These are phyloP conservation scores for Clitoria ternatea DNA, from an alignment of 306 rosid genomes.

Conservation along the genomic window DNA sequence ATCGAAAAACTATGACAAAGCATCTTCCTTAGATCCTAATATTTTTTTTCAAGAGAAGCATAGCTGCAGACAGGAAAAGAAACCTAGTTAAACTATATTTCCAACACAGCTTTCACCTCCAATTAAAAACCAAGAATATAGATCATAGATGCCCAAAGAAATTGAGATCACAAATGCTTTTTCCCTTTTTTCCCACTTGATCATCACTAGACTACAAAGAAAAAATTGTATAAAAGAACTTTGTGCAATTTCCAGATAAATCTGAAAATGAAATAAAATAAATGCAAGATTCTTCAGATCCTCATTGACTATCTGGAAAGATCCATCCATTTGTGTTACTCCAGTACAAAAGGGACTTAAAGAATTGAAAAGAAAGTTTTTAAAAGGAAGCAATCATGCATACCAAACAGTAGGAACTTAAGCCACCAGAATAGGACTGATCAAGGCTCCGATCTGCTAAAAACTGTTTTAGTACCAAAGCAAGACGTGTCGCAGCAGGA, in stretches of 20 bases:
- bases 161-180: background rate
- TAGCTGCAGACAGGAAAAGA: background rate
- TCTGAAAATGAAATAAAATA: background rate
- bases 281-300: background rate
- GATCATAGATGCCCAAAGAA: constrained; percentile 7
- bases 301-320: background rate
- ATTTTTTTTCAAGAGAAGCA: background rate
- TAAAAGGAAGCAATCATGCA: constrained; percentile 27
- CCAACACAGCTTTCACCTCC: background rate
- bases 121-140: background rate
- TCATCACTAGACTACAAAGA: background rate
- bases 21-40: constrained; percentile 10
- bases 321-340: background rate
- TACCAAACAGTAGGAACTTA: constrained; percentile 99
- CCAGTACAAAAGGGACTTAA: background rate
- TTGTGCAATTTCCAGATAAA: background rate
- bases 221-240: background rate
- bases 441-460: constrained; percentile 97
- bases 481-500: constrained; percentile 91
- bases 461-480: constrained; percentile 86
- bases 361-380: constrained; percentile 2
- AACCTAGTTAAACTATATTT: background rate
- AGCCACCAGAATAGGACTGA: constrained; percentile 94
- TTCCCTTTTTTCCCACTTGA: background rate
- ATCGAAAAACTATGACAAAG: background rate